Conservation (phyloP, 176 grass and related monocot genomes). For the sorghum (Sorghum bicolor) region Sorghum_bicolor_NCBIv3 NC_012877.2:47561501-47562000, state of each 20-base stretch:
- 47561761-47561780: background rate
- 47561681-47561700: constrained; percentile 31
- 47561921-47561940: background rate
- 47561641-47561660: constrained; percentile 49
- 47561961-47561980: constrained; percentile 33
- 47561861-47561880: constrained; percentile 80
- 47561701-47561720: constrained; percentile 14
- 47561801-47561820: background rate
- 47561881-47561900: constrained; percentile 74
- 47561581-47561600: constrained; percentile 18
- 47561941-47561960: background rate
- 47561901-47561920: constrained; percentile 39
- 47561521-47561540: background rate
- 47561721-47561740: background rate
- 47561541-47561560: constrained; percentile 27
- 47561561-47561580: background rate
- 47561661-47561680: constrained; percentile 50
- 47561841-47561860: background rate
- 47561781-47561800: background rate
- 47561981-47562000: constrained; percentile 37
- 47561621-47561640: constrained; percentile 30
- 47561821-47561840: background rate
- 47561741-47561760: background rate
- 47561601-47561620: constrained; percentile 41
- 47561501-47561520: background rate